phyloP scores from a whole-genome alignment of 805 yeast genomes.

The Saccharomycopsis capsularis region DNA sequence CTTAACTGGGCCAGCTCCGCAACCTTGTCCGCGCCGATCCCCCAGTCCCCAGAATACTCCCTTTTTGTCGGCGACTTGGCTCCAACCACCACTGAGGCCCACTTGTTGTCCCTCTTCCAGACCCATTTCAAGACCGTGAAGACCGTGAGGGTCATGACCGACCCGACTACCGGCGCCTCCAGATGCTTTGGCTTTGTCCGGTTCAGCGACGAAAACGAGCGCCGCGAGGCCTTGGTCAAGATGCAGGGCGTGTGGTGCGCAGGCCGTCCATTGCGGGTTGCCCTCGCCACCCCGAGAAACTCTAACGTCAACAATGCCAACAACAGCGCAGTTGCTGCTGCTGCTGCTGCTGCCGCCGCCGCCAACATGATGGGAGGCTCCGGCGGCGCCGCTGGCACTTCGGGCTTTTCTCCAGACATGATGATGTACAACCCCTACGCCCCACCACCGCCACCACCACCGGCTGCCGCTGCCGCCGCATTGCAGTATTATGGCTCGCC shows the following conservation, averaged over 20 bases:
- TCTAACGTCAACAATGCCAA: conserved; percentile 22
- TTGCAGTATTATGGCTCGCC: conserved; percentile 5
- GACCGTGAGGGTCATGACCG: conserved; percentile 81
- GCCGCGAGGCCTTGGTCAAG: conserved; percentile 59
- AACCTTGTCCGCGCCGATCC: conserved; percentile 61
- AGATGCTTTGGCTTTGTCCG: conserved; percentile 45
- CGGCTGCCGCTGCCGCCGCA: conserved; percentile 2
- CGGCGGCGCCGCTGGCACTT: not conserved
- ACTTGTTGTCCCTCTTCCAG: conserved; percentile 64
- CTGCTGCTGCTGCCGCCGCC: conserved; percentile 4
- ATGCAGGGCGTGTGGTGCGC: conserved; percentile 81
- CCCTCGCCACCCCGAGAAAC: conserved; percentile 70
- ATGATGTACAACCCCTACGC: conserved; percentile 13
- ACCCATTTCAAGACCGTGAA: conserved; percentile 58
- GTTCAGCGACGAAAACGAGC: conserved; percentile 61
- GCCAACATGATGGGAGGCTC: not conserved
- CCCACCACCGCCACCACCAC: not conserved
- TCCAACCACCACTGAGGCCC: conserved; percentile 76
- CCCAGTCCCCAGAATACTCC: conserved; percentile 69
- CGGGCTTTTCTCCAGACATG: conserved; percentile 12
- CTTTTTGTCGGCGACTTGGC: conserved; percentile 79
- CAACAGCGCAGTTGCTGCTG: conserved; percentile 12
- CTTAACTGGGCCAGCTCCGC: conserved; percentile 85
- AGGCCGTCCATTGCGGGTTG: conserved; percentile 70
- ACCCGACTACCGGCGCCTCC: conserved; percentile 53